Evolutionary conservation across 176 grass and related monocot species (phyloP).

Genomic region (Aegilops umbellulata): DNA sequence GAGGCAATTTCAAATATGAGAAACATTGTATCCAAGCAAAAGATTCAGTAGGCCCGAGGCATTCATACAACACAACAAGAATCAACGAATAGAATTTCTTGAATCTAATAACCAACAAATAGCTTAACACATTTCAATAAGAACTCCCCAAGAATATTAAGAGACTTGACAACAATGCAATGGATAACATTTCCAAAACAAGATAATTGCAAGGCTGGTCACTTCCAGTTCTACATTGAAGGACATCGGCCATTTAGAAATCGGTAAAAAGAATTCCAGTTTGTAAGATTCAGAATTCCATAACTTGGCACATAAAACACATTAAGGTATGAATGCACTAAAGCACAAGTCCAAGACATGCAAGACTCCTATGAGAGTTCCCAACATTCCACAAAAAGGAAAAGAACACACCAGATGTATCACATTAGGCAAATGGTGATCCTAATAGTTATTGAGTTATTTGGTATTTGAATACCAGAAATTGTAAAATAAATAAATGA

Average conservation of each 20-base stretch:
- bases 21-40: neutral
- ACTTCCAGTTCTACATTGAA: neutral
- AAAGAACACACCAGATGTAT: neutral
- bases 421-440: conserved; percentile 2
- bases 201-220: neutral
- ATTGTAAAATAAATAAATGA: conserved; percentile 4
- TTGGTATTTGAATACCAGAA: conserved; percentile 11
- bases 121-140: neutral
- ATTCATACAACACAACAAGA: neutral
- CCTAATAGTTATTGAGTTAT: neutral
- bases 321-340: neutral
- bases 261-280: neutral
- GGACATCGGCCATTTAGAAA: neutral
- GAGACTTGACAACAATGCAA: neutral
- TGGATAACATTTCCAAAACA: conserved; percentile 10
- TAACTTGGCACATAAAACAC: neutral
- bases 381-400: neutral
- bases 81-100: neutral
- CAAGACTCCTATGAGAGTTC: neutral
- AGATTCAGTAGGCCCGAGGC: neutral
- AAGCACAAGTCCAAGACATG: conserved; percentile 10
- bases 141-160: neutral
- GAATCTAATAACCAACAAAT: conserved; percentile 12
- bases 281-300: conserved; percentile 16
- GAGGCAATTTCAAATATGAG: neutral